Evolutionary conservation across 352 stramenopile species (phyloP), one percentile per base, ranked within the genome.

Genomic region (Phytophthora meadii): DNA sequence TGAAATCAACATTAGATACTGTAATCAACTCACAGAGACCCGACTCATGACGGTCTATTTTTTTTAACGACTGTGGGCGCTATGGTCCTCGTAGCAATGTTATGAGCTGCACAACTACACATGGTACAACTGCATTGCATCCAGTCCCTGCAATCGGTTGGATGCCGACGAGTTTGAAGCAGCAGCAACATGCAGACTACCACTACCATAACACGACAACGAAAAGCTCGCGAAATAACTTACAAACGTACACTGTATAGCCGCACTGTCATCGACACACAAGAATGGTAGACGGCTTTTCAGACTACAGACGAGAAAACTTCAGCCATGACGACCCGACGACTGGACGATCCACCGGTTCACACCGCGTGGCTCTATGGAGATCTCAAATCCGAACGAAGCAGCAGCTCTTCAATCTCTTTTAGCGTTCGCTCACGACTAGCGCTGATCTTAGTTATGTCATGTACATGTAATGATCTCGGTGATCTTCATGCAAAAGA

Each of bases 1-100:
- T 66, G 58, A 66, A 66, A 64, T 55, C 36, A 56, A 54, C 54
- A 62, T 42, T 12, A 24, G 51, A 59, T 37, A 37, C 50, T 57
- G 53, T 60, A 44, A 48, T 61, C 41, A 61, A 59, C 52, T 17
- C 14, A 58, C 36, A 15, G n/a, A 45, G 37, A 59, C 37, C 24
- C 15, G 25, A 56, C 50, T 56, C 51, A 49, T 40, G 39, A 41
- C n/a, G 52, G 51, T 50, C 51, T 44, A 50, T 19, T 41, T 42
- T 59, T 59, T 59, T 58, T 10, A 36, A 36, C 30, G 7, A 34
- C 6, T 11, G 6, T 7, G 27, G 27, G 27, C 27, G 6, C 27
- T 30, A 8, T 4, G 4, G 27, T 7, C 27, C 4, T 30, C 6
- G 27, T 7, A 30, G 27, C 4, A 30, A 30, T 30, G 27, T 4